phyloP scores from a whole-genome alignment of 257 asterid genomes.

The Penstemon barbatus region DNA sequence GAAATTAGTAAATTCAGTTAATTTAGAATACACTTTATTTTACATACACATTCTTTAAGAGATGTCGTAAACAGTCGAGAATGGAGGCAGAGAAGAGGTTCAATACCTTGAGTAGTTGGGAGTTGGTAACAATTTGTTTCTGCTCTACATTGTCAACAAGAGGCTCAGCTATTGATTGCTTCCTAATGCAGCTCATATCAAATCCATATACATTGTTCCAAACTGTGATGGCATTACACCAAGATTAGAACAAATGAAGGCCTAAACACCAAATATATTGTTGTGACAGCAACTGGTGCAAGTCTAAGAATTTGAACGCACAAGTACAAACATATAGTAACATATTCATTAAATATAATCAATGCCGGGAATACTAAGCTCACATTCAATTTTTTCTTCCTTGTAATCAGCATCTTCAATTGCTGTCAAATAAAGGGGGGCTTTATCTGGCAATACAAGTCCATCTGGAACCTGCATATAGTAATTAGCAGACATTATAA shows the following conservation, averaged over 20 bases:
- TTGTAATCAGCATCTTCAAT: constrained; percentile 98
- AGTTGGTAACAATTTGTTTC: constrained; percentile 86
- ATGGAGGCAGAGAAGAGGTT: constrained; percentile 8
- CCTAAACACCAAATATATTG: too few species aligned
- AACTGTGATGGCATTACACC: constrained; percentile 45
- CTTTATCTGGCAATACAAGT: constrained; percentile 83
- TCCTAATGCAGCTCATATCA: constrained; percentile 97
- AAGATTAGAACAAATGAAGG: neutral
- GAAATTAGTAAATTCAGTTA: constrained; percentile 17
- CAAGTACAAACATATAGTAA: neutral
- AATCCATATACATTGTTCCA: constrained; percentile 82
- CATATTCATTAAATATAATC: constrained; percentile 25
- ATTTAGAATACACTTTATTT: constrained; percentile 4
- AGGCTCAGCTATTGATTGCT: constrained; percentile 86
- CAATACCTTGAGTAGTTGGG: constrained; percentile 85
- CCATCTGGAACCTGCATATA: constrained; percentile 65
- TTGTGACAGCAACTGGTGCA: neutral
- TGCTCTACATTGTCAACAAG: constrained; percentile 93
- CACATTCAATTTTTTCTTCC: constrained; percentile 94
- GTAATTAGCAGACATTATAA: neutral
- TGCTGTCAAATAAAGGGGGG: constrained; percentile 84
- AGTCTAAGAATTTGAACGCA: constrained; percentile 11
- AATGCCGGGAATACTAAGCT: constrained; percentile 34
- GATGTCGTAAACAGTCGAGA: constrained; percentile 3
- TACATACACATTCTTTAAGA: neutral